Conservation (phyloP, 495 filamentous ascomycete genomes). For the Aspergillus conjunctus region DNA sequence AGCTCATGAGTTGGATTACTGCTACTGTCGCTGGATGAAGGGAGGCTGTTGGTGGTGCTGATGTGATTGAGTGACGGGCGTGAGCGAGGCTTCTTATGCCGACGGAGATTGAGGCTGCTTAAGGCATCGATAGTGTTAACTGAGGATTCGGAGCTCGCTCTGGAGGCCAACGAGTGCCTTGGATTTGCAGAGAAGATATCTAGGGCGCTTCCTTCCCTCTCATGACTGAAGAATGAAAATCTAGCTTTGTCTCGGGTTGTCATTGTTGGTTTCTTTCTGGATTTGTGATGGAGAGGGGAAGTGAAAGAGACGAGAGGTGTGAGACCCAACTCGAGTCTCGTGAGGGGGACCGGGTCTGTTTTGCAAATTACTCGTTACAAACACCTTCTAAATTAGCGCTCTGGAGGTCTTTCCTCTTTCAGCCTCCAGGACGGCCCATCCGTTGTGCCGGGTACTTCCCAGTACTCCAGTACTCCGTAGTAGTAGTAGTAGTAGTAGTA, state of each 20-base stretch:
- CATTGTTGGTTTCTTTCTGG: not conserved
- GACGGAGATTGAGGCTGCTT: not conserved
- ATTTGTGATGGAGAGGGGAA: not conserved
- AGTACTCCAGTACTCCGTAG: too few species aligned
- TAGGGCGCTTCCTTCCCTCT: not conserved
- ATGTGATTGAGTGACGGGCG: not conserved
- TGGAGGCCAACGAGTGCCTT: too few species aligned
- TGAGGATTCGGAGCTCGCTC: not conserved
- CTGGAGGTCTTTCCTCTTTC: not conserved
- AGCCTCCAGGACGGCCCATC: not conserved
- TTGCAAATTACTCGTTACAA: not conserved
- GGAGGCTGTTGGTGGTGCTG: not conserved
- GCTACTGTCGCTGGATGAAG: not conserved
- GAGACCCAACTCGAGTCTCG: not conserved
- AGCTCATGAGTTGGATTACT: conserved; percentile 16
- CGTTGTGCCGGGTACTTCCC: too few species aligned
- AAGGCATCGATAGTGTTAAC: not conserved
- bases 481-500: too few species aligned
- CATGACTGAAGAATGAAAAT: not conserved
- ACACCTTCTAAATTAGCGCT: not conserved
- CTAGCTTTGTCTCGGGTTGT: not conserved
- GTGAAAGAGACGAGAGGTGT: not conserved
- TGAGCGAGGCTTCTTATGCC: not conserved
- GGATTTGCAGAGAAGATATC: too few species aligned
- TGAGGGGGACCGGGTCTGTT: not conserved